Evolutionary conservation across 345 rosid genomes (phyloP).

Genomic region (Populus pruinosa): DNA sequence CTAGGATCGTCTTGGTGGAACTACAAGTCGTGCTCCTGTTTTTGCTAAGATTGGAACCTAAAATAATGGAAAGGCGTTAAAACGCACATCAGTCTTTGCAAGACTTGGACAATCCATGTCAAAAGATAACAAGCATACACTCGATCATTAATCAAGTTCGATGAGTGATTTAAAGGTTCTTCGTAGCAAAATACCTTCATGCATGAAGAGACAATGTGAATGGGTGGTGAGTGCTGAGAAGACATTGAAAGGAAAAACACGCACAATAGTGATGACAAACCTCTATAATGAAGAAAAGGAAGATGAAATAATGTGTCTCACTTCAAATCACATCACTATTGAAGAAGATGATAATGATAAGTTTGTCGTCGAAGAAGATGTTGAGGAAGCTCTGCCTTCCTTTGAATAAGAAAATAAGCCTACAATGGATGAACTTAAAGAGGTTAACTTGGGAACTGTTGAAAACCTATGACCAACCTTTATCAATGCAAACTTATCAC

Average conservation of each 20-base stretch:
- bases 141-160: no score
- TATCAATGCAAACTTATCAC: background rate
- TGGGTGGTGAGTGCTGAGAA: background rate
- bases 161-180: no score
- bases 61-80: background rate
- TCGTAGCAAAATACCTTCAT: background rate
- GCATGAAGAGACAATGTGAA: background rate
- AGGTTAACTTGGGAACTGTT: background rate
- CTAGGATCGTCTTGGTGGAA: background rate
- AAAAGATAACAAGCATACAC: no score
- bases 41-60: background rate
- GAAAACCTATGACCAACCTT: background rate
- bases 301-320: background rate
- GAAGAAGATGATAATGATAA: background rate
- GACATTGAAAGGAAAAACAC: background rate
- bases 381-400: background rate
- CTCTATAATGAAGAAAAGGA: background rate
- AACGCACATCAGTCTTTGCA: background rate
- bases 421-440: constrained; percentile 2
- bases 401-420: background rate
- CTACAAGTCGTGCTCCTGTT: no score
- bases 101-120: background rate
- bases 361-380: background rate
- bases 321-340: background rate
- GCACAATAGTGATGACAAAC: background rate